Conservation (phyloP, 1,284 basidiomycete species). For the Cutaneotrichosporon mucoides region DNA sequence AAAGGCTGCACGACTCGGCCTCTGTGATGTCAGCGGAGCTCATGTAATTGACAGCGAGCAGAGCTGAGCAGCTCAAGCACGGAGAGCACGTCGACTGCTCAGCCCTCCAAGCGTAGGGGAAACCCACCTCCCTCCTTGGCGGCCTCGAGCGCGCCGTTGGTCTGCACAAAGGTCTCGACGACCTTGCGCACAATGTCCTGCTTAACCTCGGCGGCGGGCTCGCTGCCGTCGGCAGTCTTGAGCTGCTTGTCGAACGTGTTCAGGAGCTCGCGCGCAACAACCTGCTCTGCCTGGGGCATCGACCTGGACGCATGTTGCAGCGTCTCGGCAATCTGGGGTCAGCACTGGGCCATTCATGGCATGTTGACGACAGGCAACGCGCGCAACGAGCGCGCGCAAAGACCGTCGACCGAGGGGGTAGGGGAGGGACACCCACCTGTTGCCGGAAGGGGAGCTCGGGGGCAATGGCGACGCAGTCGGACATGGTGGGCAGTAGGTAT, state of each 20-base stretch:
- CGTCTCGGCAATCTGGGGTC: conserved; percentile 18
- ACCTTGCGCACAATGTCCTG: conserved; percentile 35
- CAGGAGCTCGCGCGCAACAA: conserved; percentile 63
- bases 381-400: too few species aligned
- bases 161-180: conserved; percentile 35
- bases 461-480: conserved; percentile 78
- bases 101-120: not conserved
- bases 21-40: conserved; percentile 24
- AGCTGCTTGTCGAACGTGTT: conserved; percentile 58
- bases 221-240: conserved; percentile 57
- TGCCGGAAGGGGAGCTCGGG: conserved; percentile 83
- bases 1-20: conserved; percentile 40
- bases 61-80: not conserved
- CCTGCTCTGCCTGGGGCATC: conserved; percentile 59
- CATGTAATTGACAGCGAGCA: too few species aligned
- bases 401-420: too few species aligned
- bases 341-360: not conserved
- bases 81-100: too few species aligned
- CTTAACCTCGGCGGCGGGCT: conserved; percentile 47
- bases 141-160: conserved; percentile 43
- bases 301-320: conserved; percentile 65
- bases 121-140: conserved; percentile 39
- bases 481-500: conserved; percentile 37
- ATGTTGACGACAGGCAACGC: too few species aligned
- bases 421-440: conserved; percentile 57